Percentiles rank a stretch among this genome's conserved stretches.
phyloP scores from a whole-genome alignment of 208 protist species.

The Leishmania martiniquensis region DNA sequence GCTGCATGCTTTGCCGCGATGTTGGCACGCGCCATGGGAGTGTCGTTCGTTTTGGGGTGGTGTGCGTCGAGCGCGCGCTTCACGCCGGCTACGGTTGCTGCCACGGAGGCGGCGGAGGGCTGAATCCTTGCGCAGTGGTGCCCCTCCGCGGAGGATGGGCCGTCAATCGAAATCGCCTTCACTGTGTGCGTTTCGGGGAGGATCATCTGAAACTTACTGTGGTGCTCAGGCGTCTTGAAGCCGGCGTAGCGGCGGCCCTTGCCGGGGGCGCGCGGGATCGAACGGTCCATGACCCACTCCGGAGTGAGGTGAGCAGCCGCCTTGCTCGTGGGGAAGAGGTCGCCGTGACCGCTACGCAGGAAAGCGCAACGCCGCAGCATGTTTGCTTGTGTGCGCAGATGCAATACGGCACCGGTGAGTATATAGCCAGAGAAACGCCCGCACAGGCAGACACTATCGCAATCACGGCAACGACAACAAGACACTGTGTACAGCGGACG shows the following conservation, averaged over 20 bases:
- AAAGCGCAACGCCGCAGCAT: conserved; percentile 39
- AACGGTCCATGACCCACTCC: conserved; percentile 59
- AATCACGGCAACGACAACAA: neutral
- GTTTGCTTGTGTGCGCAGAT: neutral
- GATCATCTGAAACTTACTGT: conserved; percentile 57
- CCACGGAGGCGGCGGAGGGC: conserved; percentile 31
- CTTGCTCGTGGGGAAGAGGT: conserved; percentile 87
- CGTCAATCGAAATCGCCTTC: conserved; percentile 22
- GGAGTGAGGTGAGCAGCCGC: conserved; percentile 64
- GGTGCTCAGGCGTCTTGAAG: conserved; percentile 39
- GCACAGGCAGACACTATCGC: neutral
- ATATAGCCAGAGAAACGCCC: neutral
- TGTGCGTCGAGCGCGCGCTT: conserved; percentile 25
- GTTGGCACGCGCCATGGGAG: conserved; percentile 62
- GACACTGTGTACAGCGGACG: no score
- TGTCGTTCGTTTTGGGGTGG: conserved; percentile 40
- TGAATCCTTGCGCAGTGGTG: conserved; percentile 37
- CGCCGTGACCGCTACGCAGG: conserved; percentile 61
- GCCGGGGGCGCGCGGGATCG: conserved; percentile 52
- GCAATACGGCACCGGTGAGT: neutral
- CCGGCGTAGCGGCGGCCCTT: conserved; percentile 55
- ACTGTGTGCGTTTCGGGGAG: conserved; percentile 41
- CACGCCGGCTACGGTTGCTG: conserved; percentile 38
- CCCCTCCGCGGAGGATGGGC: conserved; percentile 10
- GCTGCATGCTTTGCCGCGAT: conserved; percentile 58